These are phyloP conservation scores for Maudiozyma serrabonitensis DNA, from an alignment of 805 yeast genomes.

Conservation along the genomic window DNA sequence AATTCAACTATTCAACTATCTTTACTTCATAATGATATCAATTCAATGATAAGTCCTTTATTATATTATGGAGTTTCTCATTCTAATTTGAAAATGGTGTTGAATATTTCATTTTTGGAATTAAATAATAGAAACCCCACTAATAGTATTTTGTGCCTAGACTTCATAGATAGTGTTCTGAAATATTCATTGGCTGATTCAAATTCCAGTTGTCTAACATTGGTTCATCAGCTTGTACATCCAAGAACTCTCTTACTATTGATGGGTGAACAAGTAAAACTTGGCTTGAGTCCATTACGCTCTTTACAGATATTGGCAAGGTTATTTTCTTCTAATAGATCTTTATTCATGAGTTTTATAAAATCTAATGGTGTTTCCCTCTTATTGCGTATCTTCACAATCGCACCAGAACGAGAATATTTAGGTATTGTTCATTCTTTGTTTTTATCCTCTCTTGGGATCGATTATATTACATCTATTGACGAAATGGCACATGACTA, in stretches of 20 bases:
- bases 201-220: conserved; percentile 36
- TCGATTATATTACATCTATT: background rate
- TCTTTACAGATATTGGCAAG: conserved; percentile 40
- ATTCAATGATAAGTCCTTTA: conserved; percentile 21
- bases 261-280: conserved; percentile 26
- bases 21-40: conserved; percentile 18
- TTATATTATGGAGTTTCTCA: conserved; percentile 38
- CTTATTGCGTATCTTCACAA: conserved; percentile 39
- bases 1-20: conserved; percentile 20
- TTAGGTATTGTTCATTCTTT: conserved; percentile 38
- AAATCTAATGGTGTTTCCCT: conserved; percentile 38
- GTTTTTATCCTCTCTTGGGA: conserved; percentile 29
- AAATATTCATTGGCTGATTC: conserved; percentile 33
- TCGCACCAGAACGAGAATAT: conserved; percentile 20
- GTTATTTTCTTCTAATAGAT: conserved; percentile 39
- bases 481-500: background rate
- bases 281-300: conserved; percentile 10
- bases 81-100: conserved; percentile 45
- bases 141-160: conserved; percentile 25
- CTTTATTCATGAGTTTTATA: conserved; percentile 40
- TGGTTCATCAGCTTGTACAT: conserved; percentile 42
- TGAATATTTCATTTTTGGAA: conserved; percentile 43
- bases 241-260: conserved; percentile 59
- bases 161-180: conserved; percentile 22
- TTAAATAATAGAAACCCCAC: conserved; percentile 27